These are phyloP conservation scores for Psilocybe sp. DNA, from an alignment of 768 basidiomycete species.

Conservation along the genomic window DNA sequence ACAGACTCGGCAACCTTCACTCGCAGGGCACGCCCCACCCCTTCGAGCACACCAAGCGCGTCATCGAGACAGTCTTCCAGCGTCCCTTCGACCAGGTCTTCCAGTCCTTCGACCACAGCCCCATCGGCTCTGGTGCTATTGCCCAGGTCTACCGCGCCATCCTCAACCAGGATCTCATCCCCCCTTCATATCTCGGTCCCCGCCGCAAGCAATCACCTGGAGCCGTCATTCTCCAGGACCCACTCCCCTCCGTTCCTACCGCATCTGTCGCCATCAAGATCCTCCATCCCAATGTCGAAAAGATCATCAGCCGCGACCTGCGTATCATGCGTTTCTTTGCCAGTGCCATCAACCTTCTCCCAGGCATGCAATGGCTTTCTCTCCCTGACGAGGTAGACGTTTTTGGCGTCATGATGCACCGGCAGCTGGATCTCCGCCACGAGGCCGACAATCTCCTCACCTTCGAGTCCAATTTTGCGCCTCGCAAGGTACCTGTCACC, in stretches of 20 bases:
- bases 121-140: constrained; percentile 98
- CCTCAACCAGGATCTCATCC: constrained; percentile 80
- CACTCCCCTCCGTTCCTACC: constrained; percentile 72
- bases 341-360: constrained; percentile 67
- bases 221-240: constrained; percentile 59
- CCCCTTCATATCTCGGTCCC: constrained; percentile 79
- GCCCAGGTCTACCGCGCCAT: constrained; percentile 96
- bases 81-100: constrained; percentile 86
- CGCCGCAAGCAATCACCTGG: constrained; percentile 51
- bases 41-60: constrained; percentile 71
- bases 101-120: constrained; percentile 79
- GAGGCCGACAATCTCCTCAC: constrained; percentile 84
- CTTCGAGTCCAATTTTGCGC: constrained; percentile 86
- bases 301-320: constrained; percentile 85
- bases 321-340: constrained; percentile 96
- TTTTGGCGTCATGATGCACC: constrained; percentile 95
- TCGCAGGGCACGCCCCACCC: constrained; percentile 85
- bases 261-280: constrained; percentile 94
- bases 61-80: constrained; percentile 83
- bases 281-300: constrained; percentile 82
- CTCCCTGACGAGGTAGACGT: constrained; percentile 93
- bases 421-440: constrained; percentile 86
- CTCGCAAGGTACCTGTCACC: constrained; percentile 75
- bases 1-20: constrained; percentile 81
- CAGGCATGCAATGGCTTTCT: constrained; percentile 96